These are phyloP conservation scores for Colletotrichum eleusines DNA, from an alignment of 2,329 filamentous ascomycete species.

Conservation along the genomic window DNA sequence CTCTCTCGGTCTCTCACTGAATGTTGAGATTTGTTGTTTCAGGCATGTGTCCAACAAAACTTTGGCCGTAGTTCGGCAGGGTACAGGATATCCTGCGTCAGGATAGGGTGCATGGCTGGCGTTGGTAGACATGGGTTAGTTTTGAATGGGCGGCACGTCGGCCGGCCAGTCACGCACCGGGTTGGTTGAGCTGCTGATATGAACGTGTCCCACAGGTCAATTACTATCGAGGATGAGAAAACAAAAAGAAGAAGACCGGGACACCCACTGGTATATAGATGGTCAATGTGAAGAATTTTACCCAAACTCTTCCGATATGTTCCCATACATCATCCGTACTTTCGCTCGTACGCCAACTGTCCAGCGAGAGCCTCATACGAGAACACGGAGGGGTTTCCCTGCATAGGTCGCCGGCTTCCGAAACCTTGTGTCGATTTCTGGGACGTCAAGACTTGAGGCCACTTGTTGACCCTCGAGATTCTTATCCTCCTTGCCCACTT, in stretches of 20 bases:
- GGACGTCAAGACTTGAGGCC: constrained; percentile 2
- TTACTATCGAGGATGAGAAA: constrained; percentile 12
- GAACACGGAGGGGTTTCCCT: not conserved
- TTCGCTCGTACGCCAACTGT: not conserved
- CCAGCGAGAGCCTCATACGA: constrained; percentile 1
- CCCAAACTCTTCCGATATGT: constrained; percentile 17
- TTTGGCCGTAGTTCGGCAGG: constrained; percentile 20
- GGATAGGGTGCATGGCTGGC: constrained; percentile 40
- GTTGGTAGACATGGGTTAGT: constrained; percentile 40
- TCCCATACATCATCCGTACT: constrained; percentile 1
- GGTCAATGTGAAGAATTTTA: constrained; percentile 38
- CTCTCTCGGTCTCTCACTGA: constrained; percentile 19
- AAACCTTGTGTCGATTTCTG: constrained; percentile 23
- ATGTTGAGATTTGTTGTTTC: not conserved
- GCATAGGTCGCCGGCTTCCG: constrained; percentile 26
- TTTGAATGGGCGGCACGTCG: constrained; percentile 32
- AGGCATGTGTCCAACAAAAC: constrained; percentile 10
- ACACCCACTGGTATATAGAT: constrained; percentile 39
- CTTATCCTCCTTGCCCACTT: constrained; percentile 17
- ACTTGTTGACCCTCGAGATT: not conserved
- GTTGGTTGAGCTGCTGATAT: constrained; percentile 31
- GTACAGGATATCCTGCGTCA: constrained; percentile 33
- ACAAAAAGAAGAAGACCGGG: constrained; percentile 22
- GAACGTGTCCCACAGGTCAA: constrained; percentile 19
- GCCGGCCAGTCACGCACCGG: constrained; percentile 12